phyloP scores from a whole-genome alignment of 1,139 yeast species.

The Yamadazyma conglobata region DNA sequence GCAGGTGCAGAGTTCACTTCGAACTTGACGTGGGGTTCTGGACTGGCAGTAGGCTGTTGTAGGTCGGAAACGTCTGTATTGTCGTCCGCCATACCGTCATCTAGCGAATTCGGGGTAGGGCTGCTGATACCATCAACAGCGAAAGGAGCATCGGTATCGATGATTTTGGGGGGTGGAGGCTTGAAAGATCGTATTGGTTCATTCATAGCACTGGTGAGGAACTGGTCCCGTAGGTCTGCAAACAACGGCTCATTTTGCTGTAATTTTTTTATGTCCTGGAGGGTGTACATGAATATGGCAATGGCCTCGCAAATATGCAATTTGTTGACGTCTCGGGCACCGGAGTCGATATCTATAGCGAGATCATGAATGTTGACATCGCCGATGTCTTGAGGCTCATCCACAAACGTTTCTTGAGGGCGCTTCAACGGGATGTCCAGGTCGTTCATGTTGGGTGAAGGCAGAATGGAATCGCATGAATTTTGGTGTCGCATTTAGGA shows the following conservation, averaged over 20 bases:
- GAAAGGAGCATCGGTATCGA: conserved; percentile 2
- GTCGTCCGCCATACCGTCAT: background rate
- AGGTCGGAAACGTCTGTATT: no score
- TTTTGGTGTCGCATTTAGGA: background rate
- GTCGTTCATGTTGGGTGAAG: conserved; percentile 12
- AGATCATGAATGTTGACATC: conserved; percentile 39
- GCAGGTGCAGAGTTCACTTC: no score
- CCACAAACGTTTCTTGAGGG: conserved; percentile 41
- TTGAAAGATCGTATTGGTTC: conserved; percentile 1
- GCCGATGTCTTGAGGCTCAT: conserved; percentile 35
- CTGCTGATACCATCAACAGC: background rate
- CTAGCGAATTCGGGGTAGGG: conserved; percentile 11
- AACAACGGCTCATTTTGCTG: conserved; percentile 26
- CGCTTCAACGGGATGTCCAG: conserved; percentile 39
- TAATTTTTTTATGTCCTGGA: conserved; percentile 33
- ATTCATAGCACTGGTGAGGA: background rate
- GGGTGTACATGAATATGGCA: conserved; percentile 26
- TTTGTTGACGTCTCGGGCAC: conserved; percentile 30
- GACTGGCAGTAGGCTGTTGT: no score
- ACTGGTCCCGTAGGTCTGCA: conserved; percentile 20
- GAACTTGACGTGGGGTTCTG: no score
- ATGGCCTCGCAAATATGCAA: conserved; percentile 39
- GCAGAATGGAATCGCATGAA: no score
- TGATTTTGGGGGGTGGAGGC: conserved; percentile 14
- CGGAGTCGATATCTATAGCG: conserved; percentile 29